Conservation (phyloP, 2,329 filamentous ascomycete genomes). For the Fusarium mundagurra region DNA sequence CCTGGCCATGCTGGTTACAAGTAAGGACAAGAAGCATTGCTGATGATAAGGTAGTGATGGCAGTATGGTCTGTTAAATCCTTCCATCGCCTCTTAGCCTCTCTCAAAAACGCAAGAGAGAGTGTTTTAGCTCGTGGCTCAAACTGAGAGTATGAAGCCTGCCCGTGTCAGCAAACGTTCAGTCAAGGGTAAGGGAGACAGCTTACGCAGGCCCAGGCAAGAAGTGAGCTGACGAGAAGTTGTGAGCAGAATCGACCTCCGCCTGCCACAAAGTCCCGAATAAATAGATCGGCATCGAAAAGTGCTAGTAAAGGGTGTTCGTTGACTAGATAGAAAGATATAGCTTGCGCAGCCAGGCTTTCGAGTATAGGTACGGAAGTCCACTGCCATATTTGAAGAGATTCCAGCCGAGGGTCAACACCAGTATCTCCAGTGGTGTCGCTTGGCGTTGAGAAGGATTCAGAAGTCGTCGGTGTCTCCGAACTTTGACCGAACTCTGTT, state of each 20-base stretch:
- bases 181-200: background rate
- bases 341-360: background rate
- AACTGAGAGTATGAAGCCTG: conserved; percentile 19
- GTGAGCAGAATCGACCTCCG: conserved; percentile 2
- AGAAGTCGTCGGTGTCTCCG: background rate
- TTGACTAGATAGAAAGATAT: conserved; percentile 13
- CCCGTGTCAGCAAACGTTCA: rapidly evolving
- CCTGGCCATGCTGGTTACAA: conserved; percentile 4
- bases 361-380: background rate
- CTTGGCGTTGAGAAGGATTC: background rate
- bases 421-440: background rate
- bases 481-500: background rate
- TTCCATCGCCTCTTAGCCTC: conserved; percentile 5
- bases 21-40: conserved; percentile 8
- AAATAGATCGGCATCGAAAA: conserved; percentile 13
- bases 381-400: conserved; percentile 12
- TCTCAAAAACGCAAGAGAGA: background rate
- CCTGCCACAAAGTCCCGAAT: background rate
- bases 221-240: conserved; percentile 4
- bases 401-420: background rate
- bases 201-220: conserved; percentile 23
- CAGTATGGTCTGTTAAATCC: background rate
- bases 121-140: background rate
- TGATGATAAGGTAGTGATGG: background rate
- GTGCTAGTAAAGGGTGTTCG: conserved; percentile 8